Evolutionary conservation across 2,329 filamentous ascomycete genomes (phyloP).

Genomic region (Aureobasidium sp.): DNA sequence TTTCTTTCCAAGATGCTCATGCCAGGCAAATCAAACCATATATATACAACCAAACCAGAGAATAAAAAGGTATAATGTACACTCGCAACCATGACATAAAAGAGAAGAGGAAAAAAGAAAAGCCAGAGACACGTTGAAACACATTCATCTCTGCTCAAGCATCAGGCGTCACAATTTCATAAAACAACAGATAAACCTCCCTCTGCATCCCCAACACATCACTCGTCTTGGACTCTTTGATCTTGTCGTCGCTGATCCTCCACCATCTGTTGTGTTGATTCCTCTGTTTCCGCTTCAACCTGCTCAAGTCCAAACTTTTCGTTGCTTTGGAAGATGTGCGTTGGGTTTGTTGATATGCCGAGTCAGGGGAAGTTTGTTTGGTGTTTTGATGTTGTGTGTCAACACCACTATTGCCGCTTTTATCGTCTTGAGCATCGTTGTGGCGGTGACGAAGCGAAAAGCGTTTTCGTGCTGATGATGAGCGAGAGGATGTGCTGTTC

Average conservation of each 20-base stretch:
- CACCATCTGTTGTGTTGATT: constrained; percentile 76
- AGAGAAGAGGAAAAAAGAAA: too few species aligned
- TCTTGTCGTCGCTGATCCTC: constrained; percentile 95
- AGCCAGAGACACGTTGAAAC: too few species aligned
- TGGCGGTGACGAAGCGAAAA: constrained; percentile 1
- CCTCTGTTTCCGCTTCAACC: constrained; percentile 30
- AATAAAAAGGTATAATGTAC: too few species aligned
- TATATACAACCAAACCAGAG: too few species aligned
- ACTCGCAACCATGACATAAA: too few species aligned
- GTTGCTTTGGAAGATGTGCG: constrained; percentile 4
- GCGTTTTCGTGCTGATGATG: neutral
- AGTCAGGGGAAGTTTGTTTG: neutral
- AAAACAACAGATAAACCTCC: constrained; percentile 94
- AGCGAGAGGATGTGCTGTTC: constrained; percentile 4
- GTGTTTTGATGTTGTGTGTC: neutral
- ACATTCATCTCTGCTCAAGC: neutral
- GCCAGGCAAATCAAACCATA: too few species aligned
- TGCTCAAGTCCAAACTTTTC: constrained; percentile 1
- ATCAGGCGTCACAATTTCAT: constrained; percentile 61
- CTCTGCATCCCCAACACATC: constrained; percentile 91
- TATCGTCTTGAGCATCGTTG: neutral
- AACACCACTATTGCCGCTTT: neutral
- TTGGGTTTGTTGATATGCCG: neutral
- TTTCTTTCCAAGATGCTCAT: too few species aligned
- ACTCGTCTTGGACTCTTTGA: constrained; percentile 86